phyloP scores from a whole-genome alignment of 2,329 filamentous ascomycete genomes.

The Monosporascus sp. region DNA sequence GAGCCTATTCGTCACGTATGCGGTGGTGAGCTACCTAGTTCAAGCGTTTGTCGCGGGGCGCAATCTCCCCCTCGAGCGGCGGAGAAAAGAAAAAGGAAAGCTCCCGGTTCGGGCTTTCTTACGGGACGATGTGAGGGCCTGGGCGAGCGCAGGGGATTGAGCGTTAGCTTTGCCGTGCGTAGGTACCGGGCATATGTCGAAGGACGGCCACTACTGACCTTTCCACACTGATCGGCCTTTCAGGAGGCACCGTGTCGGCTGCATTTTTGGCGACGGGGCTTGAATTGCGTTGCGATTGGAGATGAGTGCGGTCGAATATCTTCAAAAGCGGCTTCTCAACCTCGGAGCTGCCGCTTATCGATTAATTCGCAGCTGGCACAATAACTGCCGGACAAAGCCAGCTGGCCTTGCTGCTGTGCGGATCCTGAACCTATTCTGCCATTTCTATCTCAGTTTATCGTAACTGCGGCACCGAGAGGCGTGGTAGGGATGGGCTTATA shows the following conservation, averaged over 20 bases:
- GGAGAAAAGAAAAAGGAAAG: too few relatives aligned
- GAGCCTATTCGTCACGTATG: slow-evolving; percentile 33
- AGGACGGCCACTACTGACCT: slow-evolving; percentile 14
- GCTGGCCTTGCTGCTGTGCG: too few relatives aligned
- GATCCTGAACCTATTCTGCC: too few relatives aligned
- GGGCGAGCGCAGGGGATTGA: slow-evolving; percentile 1
- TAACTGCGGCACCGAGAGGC: too few relatives aligned
- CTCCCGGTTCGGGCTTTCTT: slow-evolving; percentile 28
- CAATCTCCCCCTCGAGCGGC: not conserved
- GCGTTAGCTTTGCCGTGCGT: not conserved
- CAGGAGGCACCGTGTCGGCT: slow-evolving; percentile 30
- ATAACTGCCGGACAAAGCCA: too few relatives aligned
- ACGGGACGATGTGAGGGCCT: slow-evolving; percentile 71
- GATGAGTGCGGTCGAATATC: not conserved
- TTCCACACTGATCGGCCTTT: slow-evolving; percentile 32
- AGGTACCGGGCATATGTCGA: too few relatives aligned
- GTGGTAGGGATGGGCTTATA: too few relatives aligned
- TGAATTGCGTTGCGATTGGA: too few relatives aligned
- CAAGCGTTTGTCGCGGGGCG: not conserved
- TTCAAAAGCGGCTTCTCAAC: too few relatives aligned
- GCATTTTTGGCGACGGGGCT: slow-evolving; percentile 22
- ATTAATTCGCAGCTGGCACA: too few relatives aligned
- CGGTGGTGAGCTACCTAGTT: not conserved
- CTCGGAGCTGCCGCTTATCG: too few relatives aligned
- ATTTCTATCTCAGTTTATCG: too few relatives aligned